These are phyloP conservation scores for Wickerhamiella occidentalis DNA, from an alignment of 805 yeast genomes.

Conservation along the genomic window DNA sequence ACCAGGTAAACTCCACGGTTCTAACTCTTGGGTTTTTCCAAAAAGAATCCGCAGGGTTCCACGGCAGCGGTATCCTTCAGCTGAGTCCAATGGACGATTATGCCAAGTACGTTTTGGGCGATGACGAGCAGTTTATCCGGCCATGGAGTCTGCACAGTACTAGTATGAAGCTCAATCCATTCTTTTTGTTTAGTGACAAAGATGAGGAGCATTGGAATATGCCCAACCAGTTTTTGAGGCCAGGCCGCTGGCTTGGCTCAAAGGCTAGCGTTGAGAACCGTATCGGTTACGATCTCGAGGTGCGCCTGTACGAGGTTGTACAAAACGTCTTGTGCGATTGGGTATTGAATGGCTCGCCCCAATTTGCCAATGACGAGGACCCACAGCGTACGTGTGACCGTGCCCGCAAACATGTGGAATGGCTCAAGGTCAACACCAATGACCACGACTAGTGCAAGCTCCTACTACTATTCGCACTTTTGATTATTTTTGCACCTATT, in stretches of 20 bases:
- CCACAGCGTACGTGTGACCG: slow-evolving; percentile 15
- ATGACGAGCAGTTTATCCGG: slow-evolving; percentile 9
- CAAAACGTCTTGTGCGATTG: slow-evolving; percentile 19
- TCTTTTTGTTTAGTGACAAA: slow-evolving; percentile 14
- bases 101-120: slow-evolving; percentile 11
- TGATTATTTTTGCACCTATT: too few relatives aligned
- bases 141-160: slow-evolving; percentile 18
- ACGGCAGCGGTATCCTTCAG: slow-evolving; percentile 48
- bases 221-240: slow-evolving; percentile 11
- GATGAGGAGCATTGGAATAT: slow-evolving; percentile 9
- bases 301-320: slow-evolving; percentile 15
- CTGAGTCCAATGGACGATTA: slow-evolving; percentile 56
- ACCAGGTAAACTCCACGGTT: slow-evolving; percentile 35
- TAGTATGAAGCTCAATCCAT: slow-evolving; percentile 19
- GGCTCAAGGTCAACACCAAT: slow-evolving; percentile 16
- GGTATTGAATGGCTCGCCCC: slow-evolving; percentile 16
- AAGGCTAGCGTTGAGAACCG: slow-evolving; percentile 9
- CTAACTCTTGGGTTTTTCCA: slow-evolving; percentile 29
- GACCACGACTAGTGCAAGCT: background rate
- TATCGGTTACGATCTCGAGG: slow-evolving; percentile 17
- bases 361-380: slow-evolving; percentile 12
- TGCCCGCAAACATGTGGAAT: slow-evolving; percentile 15
- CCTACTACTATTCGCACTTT: too few relatives aligned
- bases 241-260: slow-evolving; percentile 17
- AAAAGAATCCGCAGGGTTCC: slow-evolving; percentile 2